Evolutionary conservation across 2,329 filamentous ascomycete species (phyloP), one percentile per base, ranked within the genome.

Genomic region (Pseudogymnoascus sp.): DNA sequence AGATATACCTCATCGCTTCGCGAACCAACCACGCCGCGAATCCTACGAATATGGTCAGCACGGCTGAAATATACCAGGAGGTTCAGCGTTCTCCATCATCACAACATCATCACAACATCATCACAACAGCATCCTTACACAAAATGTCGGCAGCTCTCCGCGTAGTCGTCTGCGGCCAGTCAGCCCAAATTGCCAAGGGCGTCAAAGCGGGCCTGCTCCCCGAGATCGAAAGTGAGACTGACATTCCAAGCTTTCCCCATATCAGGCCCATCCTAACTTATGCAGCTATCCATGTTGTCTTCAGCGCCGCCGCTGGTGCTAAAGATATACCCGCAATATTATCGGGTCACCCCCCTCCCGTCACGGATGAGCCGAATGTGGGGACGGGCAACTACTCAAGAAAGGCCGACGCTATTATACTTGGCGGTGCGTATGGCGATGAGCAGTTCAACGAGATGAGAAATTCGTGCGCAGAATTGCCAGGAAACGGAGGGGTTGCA

Each of bases 391-490:
- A 67, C 31, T 67, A 62, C 60, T 23, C 62, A 21, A 57, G 36
- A 3, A 37, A 14, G 10, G 54, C 64, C 16, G 62, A 54, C 14
- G 66, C 66, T 21, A 36, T 67, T 10, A 57, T 67, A 5, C 23
- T 28, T 19, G 65, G 63, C 5, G 65, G 54, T 14, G 61, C 57
- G 4, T 69, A 68, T 37, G 64, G 65, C 41, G 67, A 69, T 51
- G 28, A 16, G 14, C 60, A 62, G 36, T 60, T 68, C 7, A 48
- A 68, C 6, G 54, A 64, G 19, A 68, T 69, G 66, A 62, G 48
- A 23, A 51, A 65, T 11, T 65, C 63, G 0, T 66, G 62, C 57
- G 60, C 61, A 13, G n/a, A 54, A 16, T 31, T 54, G 14, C 48
- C 48, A 54, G 67, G 67, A 14, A 54, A 57, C 7, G 65, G 64